phyloP scores from a whole-genome alignment of 805 yeast species.

The Limtongozyma cylindracea region DNA sequence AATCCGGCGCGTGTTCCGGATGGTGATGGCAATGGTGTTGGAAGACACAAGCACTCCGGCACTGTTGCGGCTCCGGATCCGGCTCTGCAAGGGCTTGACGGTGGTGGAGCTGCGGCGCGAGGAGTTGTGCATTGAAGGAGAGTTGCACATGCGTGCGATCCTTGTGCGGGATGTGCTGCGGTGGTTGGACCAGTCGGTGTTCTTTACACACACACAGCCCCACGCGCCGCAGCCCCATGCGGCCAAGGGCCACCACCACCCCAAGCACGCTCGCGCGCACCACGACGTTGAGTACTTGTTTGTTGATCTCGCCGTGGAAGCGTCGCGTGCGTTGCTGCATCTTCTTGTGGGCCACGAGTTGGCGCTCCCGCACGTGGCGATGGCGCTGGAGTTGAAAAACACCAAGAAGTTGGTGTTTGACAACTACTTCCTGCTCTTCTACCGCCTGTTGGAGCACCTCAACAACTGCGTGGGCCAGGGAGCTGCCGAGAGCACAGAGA shows the following conservation, averaged over 20 bases:
- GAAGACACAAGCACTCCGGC: conserved; percentile 7
- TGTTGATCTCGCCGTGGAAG: conserved; percentile 38
- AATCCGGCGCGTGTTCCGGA: conserved; percentile 9
- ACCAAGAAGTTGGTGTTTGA: conserved; percentile 39
- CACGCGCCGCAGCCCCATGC: not conserved
- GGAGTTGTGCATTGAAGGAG: conserved; percentile 14
- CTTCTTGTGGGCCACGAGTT: conserved; percentile 29
- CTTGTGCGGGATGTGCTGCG: conserved; percentile 19
- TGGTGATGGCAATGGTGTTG: conserved; percentile 7
- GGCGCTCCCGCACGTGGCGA: conserved; percentile 30
- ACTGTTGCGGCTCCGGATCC: conserved; percentile 12
- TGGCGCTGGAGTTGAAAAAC: conserved; percentile 23
- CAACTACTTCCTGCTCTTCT: conserved; percentile 38
- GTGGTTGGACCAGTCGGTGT: conserved; percentile 29
- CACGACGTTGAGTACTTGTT: conserved; percentile 20
- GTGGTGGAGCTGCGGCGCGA: conserved; percentile 10
- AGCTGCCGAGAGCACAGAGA: too few relatives aligned
- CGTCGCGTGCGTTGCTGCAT: conserved; percentile 28
- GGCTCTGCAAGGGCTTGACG: conserved; percentile 14
- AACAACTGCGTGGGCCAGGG: too few relatives aligned
- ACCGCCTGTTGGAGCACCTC: conserved; percentile 21
- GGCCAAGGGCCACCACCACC: not conserved
- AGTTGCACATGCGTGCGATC: conserved; percentile 18
- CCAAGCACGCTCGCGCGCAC: conserved; percentile 1
- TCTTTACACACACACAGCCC: conserved; percentile 2